Conservation (phyloP, 179 eudicot genomes). For the Beta lomatogona region DNA sequence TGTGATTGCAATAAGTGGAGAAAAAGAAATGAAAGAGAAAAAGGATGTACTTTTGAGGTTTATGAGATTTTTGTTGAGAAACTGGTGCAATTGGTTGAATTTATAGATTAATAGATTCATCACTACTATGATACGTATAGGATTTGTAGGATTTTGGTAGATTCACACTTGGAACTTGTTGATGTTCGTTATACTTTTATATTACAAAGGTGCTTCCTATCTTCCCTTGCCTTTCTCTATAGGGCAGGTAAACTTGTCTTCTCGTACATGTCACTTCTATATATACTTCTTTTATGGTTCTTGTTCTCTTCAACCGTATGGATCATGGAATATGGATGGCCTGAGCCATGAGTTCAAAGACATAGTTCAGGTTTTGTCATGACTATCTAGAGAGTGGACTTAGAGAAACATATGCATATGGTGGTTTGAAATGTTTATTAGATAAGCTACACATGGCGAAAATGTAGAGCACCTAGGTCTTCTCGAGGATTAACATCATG, state of each 20-base stretch:
- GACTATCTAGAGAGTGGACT: background rate
- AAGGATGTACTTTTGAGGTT: background rate
- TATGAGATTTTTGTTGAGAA: background rate
- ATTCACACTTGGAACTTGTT: background rate
- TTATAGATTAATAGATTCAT: background rate
- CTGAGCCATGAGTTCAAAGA: background rate
- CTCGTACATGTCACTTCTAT: background rate
- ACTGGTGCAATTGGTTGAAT: background rate
- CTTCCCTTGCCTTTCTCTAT: background rate
- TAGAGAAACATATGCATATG: slow-evolving; percentile 5
- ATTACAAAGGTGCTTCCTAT: background rate
- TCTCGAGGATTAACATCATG: background rate
- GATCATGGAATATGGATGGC: background rate
- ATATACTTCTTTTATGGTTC: background rate
- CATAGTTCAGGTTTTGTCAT: background rate
- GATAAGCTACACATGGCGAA: background rate
- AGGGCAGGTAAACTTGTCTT: background rate
- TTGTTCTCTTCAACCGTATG: background rate
- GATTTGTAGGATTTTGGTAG: slow-evolving; percentile 2
- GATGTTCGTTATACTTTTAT: background rate
- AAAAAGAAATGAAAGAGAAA: too few species aligned
- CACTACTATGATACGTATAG: background rate
- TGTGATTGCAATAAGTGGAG: background rate
- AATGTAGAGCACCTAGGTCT: too few species aligned
- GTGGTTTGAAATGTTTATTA: background rate